These are phyloP conservation scores for Lophium mytilinum DNA, from an alignment of 495 filamentous ascomycete species.

Conservation along the genomic window DNA sequence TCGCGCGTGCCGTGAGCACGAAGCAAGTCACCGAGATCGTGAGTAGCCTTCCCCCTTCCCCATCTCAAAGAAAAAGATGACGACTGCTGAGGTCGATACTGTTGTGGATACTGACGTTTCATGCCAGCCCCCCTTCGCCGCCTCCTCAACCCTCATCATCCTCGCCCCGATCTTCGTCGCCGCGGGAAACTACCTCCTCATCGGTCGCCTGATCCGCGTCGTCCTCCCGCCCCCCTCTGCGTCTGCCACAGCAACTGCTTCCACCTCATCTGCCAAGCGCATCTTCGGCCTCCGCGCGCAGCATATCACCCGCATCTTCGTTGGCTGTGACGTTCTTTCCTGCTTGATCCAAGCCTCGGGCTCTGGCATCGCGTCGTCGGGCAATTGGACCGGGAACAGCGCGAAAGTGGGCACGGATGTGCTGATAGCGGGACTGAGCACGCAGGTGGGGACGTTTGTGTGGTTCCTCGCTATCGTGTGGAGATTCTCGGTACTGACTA, in stretches of 20 bases:
- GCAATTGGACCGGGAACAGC: slow-evolving; percentile 26
- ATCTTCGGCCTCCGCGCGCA: slow-evolving; percentile 18
- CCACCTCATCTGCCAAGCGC: background rate
- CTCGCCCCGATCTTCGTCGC: slow-evolving; percentile 32
- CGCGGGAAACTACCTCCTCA: slow-evolving; percentile 32
- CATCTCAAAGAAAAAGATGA: background rate
- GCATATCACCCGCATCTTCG: slow-evolving; percentile 31
- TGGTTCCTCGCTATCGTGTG: slow-evolving; percentile 27
- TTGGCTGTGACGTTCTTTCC: slow-evolving; percentile 31
- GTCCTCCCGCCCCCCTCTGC: background rate
- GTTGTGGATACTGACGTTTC: too few species aligned
- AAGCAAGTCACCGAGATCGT: slow-evolving; percentile 5
- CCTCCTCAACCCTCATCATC: slow-evolving; percentile 29
- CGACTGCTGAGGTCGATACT: background rate
- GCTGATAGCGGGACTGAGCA: slow-evolving; percentile 28
- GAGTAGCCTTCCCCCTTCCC: background rate
- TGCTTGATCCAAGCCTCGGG: slow-evolving; percentile 34
- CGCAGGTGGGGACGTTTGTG: slow-evolving; percentile 29
- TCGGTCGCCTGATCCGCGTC: slow-evolving; percentile 26
- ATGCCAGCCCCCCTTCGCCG: slow-evolving; percentile 23
- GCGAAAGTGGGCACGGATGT: slow-evolving; percentile 24
- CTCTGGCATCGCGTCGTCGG: slow-evolving; percentile 30
- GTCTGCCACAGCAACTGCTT: too few species aligned
- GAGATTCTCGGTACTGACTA: slow-evolving; percentile 15
- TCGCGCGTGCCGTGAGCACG: slow-evolving; percentile 5